These are phyloP conservation scores for Talaromyces adpressus DNA, from an alignment of 495 filamentous ascomycete genomes.

Conservation along the genomic window DNA sequence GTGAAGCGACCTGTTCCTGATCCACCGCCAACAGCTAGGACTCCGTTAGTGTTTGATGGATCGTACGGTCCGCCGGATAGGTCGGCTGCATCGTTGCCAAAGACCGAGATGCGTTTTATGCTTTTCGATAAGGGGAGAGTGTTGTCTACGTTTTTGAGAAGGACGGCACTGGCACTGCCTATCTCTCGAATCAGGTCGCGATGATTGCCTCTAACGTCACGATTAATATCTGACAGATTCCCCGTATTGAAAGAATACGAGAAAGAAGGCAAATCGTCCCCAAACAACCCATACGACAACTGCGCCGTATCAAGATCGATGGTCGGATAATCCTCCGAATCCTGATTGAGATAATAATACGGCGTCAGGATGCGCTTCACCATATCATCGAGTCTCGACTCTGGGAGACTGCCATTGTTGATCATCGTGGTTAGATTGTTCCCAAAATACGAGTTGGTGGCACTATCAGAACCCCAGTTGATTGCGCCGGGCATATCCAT, in stretches of 20 bases:
- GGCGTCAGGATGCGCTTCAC: constrained; percentile 85
- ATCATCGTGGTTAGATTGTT: constrained; percentile 77
- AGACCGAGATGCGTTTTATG: constrained; percentile 54
- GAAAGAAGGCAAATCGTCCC: not conserved
- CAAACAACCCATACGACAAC: constrained; percentile 55
- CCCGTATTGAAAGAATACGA: constrained; percentile 3
- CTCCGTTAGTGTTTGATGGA: constrained; percentile 40
- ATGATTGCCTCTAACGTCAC: constrained; percentile 73
- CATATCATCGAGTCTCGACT: constrained; percentile 92
- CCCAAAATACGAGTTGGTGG: constrained; percentile 56
- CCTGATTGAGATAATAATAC: constrained; percentile 81
- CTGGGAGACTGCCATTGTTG: constrained; percentile 81
- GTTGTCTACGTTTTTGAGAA: constrained; percentile 76
- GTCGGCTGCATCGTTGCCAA: constrained; percentile 51
- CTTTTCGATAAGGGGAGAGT: constrained; percentile 68
- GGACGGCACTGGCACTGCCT: constrained; percentile 70
- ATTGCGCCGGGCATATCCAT: constrained; percentile 95
- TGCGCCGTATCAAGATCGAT: constrained; percentile 76
- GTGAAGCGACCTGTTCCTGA: constrained; percentile 44
- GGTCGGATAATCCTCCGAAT: constrained; percentile 51
- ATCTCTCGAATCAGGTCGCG: constrained; percentile 62
- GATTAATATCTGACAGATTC: constrained; percentile 1
- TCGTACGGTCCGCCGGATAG: constrained; percentile 36
- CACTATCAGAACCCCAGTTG: constrained; percentile 41
- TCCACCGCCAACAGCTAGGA: constrained; percentile 49